Percentiles rank a stretch among this genome's conserved stretches.
phyloP scores from a whole-genome alignment of 1,284 basidiomycete genomes.

The Tremellales sp. region DNA sequence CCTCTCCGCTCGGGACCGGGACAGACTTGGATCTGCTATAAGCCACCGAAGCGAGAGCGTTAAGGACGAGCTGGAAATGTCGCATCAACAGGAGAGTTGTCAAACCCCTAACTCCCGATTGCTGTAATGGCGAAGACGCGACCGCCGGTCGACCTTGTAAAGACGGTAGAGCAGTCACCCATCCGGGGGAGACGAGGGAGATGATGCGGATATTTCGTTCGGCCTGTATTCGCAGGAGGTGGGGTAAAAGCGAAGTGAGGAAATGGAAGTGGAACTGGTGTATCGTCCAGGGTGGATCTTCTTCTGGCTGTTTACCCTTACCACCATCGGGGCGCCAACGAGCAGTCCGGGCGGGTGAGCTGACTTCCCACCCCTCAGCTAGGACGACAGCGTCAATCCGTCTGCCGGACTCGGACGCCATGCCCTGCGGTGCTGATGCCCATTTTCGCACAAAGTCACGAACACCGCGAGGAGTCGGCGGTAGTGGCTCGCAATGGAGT shows the following conservation, averaged over 20 bases:
- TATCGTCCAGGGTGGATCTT: conserved; percentile 30
- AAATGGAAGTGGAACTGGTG: conserved; percentile 59
- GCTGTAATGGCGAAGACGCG: conserved; percentile 10
- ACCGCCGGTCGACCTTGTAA: conserved; percentile 38
- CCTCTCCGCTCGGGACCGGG: background rate
- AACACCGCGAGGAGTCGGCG: conserved; percentile 32
- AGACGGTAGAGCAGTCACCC: conserved; percentile 63
- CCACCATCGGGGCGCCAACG: background rate
- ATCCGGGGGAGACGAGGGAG: conserved; percentile 75
- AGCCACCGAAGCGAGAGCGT: conserved; percentile 38
- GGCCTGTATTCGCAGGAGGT: conserved; percentile 67
- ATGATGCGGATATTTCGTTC: conserved; percentile 80
- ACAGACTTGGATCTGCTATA: background rate
- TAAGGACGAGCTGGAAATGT: conserved; percentile 41
- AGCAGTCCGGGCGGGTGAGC: background rate
- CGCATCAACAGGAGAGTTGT: conserved; percentile 33
- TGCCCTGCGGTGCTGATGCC: conserved; percentile 31
- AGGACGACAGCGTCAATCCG: conserved; percentile 47
- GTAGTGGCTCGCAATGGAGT: conserved; percentile 44
- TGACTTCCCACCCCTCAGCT: conserved; percentile 41
- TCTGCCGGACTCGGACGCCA: conserved; percentile 39
- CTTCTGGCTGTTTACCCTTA: background rate
- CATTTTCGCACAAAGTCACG: conserved; percentile 43
- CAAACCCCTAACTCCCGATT: conserved; percentile 28
- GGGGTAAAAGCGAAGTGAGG: conserved; percentile 69